These are phyloP conservation scores for Ploettnerulaceae sp. DNA, from an alignment of 2,329 filamentous ascomycete genomes.

Conservation along the genomic window DNA sequence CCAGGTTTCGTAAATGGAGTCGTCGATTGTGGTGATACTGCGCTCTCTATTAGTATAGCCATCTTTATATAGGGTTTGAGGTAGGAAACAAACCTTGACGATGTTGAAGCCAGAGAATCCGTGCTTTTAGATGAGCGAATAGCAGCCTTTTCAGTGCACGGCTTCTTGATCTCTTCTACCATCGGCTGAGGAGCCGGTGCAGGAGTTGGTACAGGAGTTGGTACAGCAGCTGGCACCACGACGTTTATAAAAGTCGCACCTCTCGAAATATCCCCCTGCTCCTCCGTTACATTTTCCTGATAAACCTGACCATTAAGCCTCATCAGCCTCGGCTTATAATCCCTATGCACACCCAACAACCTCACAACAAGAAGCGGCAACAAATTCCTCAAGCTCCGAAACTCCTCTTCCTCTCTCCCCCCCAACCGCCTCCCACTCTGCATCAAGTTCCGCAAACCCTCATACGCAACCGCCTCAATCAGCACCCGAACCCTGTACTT, in stretches of 20 bases:
- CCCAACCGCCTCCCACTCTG: neutral
- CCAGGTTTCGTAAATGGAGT: slow-evolving; percentile 15
- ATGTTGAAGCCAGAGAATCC: slow-evolving; percentile 6
- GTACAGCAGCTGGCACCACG: neutral
- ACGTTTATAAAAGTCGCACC: neutral
- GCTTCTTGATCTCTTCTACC: neutral
- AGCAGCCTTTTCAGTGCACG: neutral
- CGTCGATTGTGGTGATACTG: slow-evolving; percentile 1
- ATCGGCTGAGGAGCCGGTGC: neutral
- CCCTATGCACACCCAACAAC: slow-evolving; percentile 15
- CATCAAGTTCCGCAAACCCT: neutral
- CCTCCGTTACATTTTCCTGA: neutral
- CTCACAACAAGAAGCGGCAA: slow-evolving; percentile 18
- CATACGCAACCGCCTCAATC: slow-evolving; percentile 16
- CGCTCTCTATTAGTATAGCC: neutral
- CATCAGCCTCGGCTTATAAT: slow-evolving; percentile 16
- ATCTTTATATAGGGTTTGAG: neutral
- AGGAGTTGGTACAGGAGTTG: neutral
- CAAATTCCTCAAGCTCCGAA: slow-evolving; percentile 7
- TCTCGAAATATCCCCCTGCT: neutral
- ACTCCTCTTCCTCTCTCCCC: slow-evolving; percentile 10
- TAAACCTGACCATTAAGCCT: neutral
- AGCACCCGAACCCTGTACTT: slow-evolving; percentile 20
- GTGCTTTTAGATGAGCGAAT: slow-evolving; percentile 4
- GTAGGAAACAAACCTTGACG: neutral